Percentiles rank a stretch among this genome's conserved stretches.
phyloP scores from a whole-genome alignment of 352 stramenopile genomes.

The Phytopythium ostracodes region DNA sequence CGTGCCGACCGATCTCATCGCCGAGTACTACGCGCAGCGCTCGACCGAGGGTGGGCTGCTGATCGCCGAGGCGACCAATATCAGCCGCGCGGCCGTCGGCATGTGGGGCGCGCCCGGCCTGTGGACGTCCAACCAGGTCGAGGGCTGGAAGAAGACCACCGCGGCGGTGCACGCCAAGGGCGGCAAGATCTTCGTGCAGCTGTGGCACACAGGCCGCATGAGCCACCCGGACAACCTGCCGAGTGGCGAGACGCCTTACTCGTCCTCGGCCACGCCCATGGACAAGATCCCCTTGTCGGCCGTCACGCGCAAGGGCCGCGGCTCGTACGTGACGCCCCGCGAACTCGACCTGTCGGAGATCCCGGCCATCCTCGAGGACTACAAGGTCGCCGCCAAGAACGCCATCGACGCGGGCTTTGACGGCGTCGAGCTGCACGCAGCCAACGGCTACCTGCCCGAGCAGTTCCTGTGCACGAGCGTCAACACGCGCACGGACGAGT shows the following conservation, averaged over 20 bases:
- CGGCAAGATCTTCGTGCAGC: slow-evolving; percentile 79
- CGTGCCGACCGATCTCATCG: slow-evolving; percentile 20
- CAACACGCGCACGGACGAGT: slow-evolving; percentile 80
- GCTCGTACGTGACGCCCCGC: slow-evolving; percentile 39
- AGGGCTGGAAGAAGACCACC: slow-evolving; percentile 51
- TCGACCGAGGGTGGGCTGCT: slow-evolving; percentile 31
- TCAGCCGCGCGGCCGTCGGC: slow-evolving; percentile 17
- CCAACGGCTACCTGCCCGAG: slow-evolving; percentile 91
- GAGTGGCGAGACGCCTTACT: slow-evolving; percentile 42
- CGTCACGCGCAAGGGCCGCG: slow-evolving; percentile 26
- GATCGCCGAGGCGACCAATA: slow-evolving; percentile 43
- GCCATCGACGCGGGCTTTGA: slow-evolving; percentile 23
- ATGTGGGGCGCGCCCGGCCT: slow-evolving; percentile 34
- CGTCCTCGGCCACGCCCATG: slow-evolving; percentile 26
- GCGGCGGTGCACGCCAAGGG: slow-evolving; percentile 70
- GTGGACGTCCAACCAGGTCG: slow-evolving; percentile 35
- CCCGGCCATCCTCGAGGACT: slow-evolving; percentile 22
- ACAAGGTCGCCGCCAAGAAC: slow-evolving; percentile 15
- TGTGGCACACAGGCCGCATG: slow-evolving; percentile 83
- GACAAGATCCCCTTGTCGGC: slow-evolving; percentile 14
- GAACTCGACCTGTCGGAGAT: slow-evolving; percentile 71
- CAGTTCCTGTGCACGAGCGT: slow-evolving; percentile 69
- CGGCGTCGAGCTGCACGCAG: slow-evolving; percentile 30
- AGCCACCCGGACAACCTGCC: slow-evolving; percentile 58
- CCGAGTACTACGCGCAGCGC: slow-evolving; percentile 37